These are phyloP conservation scores for Paraleonurus japonicus DNA, from an alignment of 257 asterid genomes.

Conservation along the genomic window DNA sequence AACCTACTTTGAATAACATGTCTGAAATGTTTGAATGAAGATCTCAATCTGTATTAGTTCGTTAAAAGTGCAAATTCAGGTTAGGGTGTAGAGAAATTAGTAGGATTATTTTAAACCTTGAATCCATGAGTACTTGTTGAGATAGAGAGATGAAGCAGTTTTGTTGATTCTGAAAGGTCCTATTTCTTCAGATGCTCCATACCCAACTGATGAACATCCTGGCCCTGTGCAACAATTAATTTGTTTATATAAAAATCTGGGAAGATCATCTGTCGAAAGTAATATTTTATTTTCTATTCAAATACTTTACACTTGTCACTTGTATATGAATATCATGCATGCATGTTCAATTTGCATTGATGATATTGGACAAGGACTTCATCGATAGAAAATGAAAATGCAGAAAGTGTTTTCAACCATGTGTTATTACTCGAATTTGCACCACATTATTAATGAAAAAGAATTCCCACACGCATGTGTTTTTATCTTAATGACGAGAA, in stretches of 20 bases:
- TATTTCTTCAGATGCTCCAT: slow-evolving; percentile 46
- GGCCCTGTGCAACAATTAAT: slow-evolving; percentile 52
- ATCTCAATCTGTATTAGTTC: neutral
- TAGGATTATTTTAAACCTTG: slow-evolving; percentile 16
- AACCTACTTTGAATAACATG: neutral
- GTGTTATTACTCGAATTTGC: no score
- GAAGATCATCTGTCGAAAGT: no score
- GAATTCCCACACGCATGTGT: no score
- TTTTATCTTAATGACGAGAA: no score
- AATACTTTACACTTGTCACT: neutral
- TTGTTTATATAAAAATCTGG: no score
- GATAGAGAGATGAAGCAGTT: slow-evolving; percentile 40
- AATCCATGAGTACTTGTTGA: slow-evolving; percentile 43
- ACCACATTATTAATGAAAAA: no score
- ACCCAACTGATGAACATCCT: slow-evolving; percentile 50
- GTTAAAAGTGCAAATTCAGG: neutral
- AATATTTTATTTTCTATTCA: neutral
- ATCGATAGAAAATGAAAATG: no score
- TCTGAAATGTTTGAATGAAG: neutral
- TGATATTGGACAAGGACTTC: neutral
- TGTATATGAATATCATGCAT: no score
- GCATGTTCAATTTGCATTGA: no score
- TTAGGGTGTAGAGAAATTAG: no score
- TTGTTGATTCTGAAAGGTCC: slow-evolving; percentile 48
- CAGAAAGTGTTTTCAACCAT: neutral